Evolutionary conservation across 805 yeast genomes (phyloP).

Genomic region (Citeromyces matritensis): DNA sequence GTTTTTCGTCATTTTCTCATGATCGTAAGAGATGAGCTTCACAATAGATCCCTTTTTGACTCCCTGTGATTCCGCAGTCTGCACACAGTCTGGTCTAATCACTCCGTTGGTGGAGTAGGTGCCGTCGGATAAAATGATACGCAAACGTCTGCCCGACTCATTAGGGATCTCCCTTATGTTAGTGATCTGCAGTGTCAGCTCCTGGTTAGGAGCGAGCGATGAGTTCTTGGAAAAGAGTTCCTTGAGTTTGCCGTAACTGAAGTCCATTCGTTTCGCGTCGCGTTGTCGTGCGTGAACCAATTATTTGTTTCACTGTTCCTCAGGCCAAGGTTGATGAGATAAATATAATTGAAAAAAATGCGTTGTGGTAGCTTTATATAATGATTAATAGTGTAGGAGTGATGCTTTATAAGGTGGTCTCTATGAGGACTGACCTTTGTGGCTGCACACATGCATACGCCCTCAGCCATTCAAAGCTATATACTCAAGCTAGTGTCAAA

Average conservation of each 20-base stretch:
- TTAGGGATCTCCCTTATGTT: slow-evolving; percentile 21
- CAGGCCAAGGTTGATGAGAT: background rate
- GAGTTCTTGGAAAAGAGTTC: slow-evolving; percentile 8
- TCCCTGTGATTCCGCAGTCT: slow-evolving; percentile 26
- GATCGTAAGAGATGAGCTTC: slow-evolving; percentile 21
- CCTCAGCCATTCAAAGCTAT: too few relatives aligned
- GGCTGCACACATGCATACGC: too few relatives aligned
- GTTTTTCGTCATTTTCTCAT: slow-evolving; percentile 26
- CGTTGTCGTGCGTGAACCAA: slow-evolving; percentile 1
- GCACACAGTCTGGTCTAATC: slow-evolving; percentile 29
- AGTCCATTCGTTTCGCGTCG: slow-evolving; percentile 1
- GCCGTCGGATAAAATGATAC: slow-evolving; percentile 39
- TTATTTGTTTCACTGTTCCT: background rate
- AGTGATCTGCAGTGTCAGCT: slow-evolving; percentile 18
- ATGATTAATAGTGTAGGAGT: too few relatives aligned
- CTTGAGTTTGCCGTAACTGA: slow-evolving; percentile 1
- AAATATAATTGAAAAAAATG: too few relatives aligned
- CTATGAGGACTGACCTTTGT: too few relatives aligned
- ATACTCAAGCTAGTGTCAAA: too few relatives aligned
- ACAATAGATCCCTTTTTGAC: slow-evolving; percentile 28
- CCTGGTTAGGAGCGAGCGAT: slow-evolving; percentile 8
- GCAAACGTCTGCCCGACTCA: slow-evolving; percentile 22
- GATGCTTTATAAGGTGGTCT: too few relatives aligned
- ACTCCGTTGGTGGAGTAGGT: slow-evolving; percentile 32
- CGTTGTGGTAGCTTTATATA: too few relatives aligned